Evolutionary conservation across 371 early-diverging fungal genomes (phyloP).

Genomic region (Sporodiniella umbellata): DNA sequence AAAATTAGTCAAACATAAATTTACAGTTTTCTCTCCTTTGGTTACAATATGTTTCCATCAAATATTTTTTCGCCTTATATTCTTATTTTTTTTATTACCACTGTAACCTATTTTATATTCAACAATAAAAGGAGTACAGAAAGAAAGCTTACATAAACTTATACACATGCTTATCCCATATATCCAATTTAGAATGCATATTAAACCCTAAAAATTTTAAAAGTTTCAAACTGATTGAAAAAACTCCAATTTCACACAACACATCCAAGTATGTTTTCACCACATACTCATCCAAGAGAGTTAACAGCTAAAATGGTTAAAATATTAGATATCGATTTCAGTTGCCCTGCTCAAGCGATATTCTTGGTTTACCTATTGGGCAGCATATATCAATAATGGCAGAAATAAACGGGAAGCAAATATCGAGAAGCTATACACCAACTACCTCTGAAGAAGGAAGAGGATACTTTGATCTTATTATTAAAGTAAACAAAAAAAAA

Average conservation of each 20-base stretch:
- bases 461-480: slow-evolving; percentile 85
- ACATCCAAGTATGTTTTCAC: slow-evolving; percentile 67
- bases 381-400: slow-evolving; percentile 87
- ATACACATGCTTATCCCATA: neutral
- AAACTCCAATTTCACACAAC: slow-evolving; percentile 66
- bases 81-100: slow-evolving; percentile 1
- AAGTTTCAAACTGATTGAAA: slow-evolving; percentile 69
- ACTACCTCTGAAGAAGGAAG: slow-evolving; percentile 69
- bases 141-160: neutral
- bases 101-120: slow-evolving; percentile 8
- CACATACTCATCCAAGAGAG: no score
- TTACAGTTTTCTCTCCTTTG: neutral
- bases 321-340: slow-evolving; percentile 79
- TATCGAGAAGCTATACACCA: slow-evolving; percentile 88
- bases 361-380: slow-evolving; percentile 82
- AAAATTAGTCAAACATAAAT: no score
- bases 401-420: slow-evolving; percentile 73
- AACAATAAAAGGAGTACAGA: slow-evolving; percentile 10
- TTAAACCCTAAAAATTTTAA: slow-evolving; percentile 66
- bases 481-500: slow-evolving; percentile 62
- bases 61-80: slow-evolving; percentile 7
- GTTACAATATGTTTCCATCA: slow-evolving; percentile 1
- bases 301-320: neutral
- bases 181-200: slow-evolving; percentile 11
- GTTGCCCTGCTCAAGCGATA: slow-evolving; percentile 56